Evolutionary conservation across 2,329 filamentous ascomycete species (phyloP).

Genomic region (Hymenoscyphus albidus): DNA sequence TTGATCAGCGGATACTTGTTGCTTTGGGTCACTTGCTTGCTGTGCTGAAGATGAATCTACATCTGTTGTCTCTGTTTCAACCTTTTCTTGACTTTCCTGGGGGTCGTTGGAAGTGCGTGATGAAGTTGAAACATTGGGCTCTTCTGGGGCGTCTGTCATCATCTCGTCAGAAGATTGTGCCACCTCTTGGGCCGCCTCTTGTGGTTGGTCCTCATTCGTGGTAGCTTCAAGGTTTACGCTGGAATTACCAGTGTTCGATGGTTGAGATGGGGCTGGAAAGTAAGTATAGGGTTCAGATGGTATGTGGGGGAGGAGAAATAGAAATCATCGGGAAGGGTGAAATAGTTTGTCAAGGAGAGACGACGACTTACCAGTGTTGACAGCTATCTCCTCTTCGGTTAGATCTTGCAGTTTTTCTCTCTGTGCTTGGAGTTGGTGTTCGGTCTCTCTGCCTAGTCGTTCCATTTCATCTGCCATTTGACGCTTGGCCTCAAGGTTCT

Average conservation of each 20-base stretch:
- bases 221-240: background rate
- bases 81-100: background rate
- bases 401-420: slow-evolving; percentile 35
- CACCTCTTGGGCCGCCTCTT: background rate
- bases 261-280: slow-evolving; percentile 18
- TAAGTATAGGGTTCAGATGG: slow-evolving; percentile 18
- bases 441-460: slow-evolving; percentile 34
- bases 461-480: slow-evolving; percentile 35
- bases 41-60: background rate
- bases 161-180: background rate
- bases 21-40: slow-evolving; percentile 2
- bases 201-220: background rate
- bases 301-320: background rate
- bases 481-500: slow-evolving; percentile 34
- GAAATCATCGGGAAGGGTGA: background rate
- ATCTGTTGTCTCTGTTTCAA: background rate
- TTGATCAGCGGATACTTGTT: slow-evolving; percentile 17
- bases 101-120: background rate
- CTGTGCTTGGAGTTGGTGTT: slow-evolving; percentile 34
- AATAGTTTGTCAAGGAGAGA: slow-evolving; percentile 3
- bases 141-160: background rate
- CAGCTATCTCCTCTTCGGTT: slow-evolving; percentile 25
- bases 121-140: background rate
- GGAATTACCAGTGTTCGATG: background rate
- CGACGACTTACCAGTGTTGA: slow-evolving; percentile 22